These are phyloP conservation scores for Xylaria castorea DNA, from an alignment of 495 filamentous ascomycete species.

Conservation along the genomic window DNA sequence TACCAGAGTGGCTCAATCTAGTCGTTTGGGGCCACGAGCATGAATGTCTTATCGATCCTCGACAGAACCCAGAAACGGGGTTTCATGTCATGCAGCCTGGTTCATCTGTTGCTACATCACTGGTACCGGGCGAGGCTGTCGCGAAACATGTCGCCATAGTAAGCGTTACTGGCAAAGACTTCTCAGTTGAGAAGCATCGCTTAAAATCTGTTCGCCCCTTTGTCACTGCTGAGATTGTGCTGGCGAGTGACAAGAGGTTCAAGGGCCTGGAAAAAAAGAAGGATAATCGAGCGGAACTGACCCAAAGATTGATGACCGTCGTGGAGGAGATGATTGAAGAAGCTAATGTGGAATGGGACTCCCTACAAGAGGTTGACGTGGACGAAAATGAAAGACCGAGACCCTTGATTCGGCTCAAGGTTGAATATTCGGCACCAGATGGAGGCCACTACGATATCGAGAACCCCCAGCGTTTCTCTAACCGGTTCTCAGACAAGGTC, in stretches of 20 bases:
- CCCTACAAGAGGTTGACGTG: conserved; percentile 64
- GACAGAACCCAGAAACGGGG: conserved; percentile 79
- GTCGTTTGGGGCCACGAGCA: conserved; percentile 98
- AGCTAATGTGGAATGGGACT: conserved; percentile 81
- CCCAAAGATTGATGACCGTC: conserved; percentile 72
- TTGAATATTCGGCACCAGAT: conserved; percentile 89
- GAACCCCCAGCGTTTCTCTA: conserved; percentile 96
- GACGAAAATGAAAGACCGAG: conserved; percentile 70
- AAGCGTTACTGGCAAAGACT: conserved; percentile 81
- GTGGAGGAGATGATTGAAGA: conserved; percentile 87
- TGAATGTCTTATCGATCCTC: conserved; percentile 89
- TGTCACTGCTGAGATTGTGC: conserved; percentile 79
- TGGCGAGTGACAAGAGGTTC: conserved; percentile 77
- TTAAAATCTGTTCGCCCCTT: conserved; percentile 92
- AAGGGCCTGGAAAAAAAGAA: conserved; percentile 78
- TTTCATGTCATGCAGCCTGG: conserved; percentile 98
- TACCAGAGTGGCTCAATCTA: conserved; percentile 90
- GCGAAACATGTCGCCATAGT: conserved; percentile 89
- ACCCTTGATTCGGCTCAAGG: conserved; percentile 85
- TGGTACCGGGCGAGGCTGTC: conserved; percentile 88
- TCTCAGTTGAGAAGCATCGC: conserved; percentile 79
- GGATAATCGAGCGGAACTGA: conserved; percentile 82
- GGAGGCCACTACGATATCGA: conserved; percentile 88
- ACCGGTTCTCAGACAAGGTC: conserved; percentile 86
- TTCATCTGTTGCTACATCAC: conserved; percentile 92